phyloP scores from a whole-genome alignment of 108 stramenopile species.

The Seminavis robusta region DNA sequence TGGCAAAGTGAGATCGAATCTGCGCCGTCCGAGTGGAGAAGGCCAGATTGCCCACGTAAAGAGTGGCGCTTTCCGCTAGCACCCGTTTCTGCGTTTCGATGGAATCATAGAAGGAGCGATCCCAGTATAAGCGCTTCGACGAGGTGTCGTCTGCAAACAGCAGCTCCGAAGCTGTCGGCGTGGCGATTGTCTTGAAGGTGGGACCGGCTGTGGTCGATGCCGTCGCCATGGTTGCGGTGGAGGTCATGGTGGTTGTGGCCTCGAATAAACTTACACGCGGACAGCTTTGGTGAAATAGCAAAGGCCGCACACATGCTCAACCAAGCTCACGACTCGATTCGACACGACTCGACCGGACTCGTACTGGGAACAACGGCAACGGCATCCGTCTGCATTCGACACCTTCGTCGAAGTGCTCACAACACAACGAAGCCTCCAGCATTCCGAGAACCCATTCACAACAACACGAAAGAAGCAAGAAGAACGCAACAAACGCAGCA shows the following conservation, averaged over 20 bases:
- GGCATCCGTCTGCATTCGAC: no score
- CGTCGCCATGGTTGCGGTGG: background rate
- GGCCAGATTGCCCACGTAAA: conserved; percentile 96
- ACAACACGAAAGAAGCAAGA: no score
- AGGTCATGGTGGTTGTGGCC: background rate
- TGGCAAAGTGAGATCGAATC: conserved; percentile 77
- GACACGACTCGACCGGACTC: no score
- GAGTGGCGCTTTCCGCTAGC: conserved; percentile 56
- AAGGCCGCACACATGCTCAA: no score
- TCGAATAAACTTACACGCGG: no score
- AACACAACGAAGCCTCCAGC: no score
- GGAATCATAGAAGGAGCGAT: conserved; percentile 73
- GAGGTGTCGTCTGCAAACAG: conserved; percentile 56
- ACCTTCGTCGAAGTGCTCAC: no score
- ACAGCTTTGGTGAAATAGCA: no score
- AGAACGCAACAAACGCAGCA: no score
- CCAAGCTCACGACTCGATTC: no score
- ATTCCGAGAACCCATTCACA: no score
- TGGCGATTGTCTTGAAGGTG: conserved; percentile 4
- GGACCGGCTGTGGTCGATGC: background rate
- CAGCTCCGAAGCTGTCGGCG: conserved; percentile 61
- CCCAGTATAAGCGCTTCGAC: conserved; percentile 82
- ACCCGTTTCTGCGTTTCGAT: conserved; percentile 74
- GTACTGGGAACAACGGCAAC: no score
- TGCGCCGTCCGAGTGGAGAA: conserved; percentile 89